phyloP scores from a whole-genome alignment of 139 green algal genomes.

The Haematococcus lacustris region DNA sequence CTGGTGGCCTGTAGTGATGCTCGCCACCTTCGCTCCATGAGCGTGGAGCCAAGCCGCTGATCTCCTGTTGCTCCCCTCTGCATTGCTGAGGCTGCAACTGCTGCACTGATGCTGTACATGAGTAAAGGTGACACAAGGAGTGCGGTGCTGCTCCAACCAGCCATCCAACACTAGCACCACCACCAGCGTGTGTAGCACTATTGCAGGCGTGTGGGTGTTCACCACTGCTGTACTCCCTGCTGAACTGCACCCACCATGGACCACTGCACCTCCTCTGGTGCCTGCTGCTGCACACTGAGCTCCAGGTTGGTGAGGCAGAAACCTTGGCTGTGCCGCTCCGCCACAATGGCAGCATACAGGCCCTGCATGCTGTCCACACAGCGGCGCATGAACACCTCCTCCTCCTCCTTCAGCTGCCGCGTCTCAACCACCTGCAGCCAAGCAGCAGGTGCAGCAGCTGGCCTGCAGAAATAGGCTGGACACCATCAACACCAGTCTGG shows the following conservation, averaged over 20 bases:
- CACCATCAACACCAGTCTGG: neutral
- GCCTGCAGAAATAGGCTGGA: neutral
- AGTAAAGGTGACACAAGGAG: neutral
- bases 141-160: neutral
- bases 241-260: constrained; percentile 13
- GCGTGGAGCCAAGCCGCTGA: too few species aligned
- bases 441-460: too few species aligned
- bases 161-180: too few species aligned
- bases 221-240: neutral
- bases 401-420: constrained; percentile 58
- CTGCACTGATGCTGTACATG: neutral
- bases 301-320: constrained; percentile 33
- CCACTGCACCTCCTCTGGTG: constrained; percentile 30
- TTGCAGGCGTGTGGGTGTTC: too few species aligned
- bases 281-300: constrained; percentile 23
- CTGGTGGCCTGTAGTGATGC: neutral
- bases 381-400: constrained; percentile 28
- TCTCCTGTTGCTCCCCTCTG: too few species aligned
- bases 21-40: too few species aligned
- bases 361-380: constrained; percentile 16
- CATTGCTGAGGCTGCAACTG: neutral
- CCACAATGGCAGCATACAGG: constrained; percentile 9
- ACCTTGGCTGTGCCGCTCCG: constrained; percentile 19
- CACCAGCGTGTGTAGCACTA: too few species aligned
- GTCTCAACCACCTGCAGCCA: constrained; percentile 46